phyloP scores from a whole-genome alignment of 2,329 filamentous ascomycete genomes.

The Xylariaceae sp. region DNA sequence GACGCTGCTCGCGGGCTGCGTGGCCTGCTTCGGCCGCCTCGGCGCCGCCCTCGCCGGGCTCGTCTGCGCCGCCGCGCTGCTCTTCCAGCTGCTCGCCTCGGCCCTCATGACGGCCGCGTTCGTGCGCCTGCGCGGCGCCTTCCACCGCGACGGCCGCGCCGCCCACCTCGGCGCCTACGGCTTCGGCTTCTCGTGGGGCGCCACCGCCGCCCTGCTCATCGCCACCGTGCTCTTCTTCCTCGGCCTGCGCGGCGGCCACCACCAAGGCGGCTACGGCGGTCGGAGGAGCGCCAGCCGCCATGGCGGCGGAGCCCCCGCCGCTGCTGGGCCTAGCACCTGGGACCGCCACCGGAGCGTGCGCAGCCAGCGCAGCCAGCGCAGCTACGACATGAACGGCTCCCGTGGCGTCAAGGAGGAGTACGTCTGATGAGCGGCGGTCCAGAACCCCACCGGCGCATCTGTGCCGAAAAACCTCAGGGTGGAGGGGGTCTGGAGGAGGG shows the following conservation, averaged over 20 bases:
- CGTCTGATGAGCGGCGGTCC: conserved; percentile 31
- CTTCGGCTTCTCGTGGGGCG: conserved; percentile 72
- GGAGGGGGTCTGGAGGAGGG: too few species aligned
- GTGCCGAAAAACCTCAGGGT: too few species aligned
- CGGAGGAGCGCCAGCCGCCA: conserved; percentile 18
- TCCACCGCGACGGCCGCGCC: conserved; percentile 45
- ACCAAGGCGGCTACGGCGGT: conserved; percentile 5
- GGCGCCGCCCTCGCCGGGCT: conserved; percentile 60
- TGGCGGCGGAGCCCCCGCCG: too few species aligned
- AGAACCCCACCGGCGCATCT: too few species aligned
- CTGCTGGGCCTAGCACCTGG: conserved; percentile 31
- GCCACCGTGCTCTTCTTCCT: conserved; percentile 61
- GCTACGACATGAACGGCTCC: conserved; percentile 48
- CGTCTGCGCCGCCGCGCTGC: conserved; percentile 50
- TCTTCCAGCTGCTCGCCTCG: conserved; percentile 61
- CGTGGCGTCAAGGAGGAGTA: conserved; percentile 66
- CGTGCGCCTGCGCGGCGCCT: conserved; percentile 61
- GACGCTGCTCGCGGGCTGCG: conserved; percentile 59
- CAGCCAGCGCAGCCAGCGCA: conserved; percentile 47
- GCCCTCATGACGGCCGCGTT: conserved; percentile 66
- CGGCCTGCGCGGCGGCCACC: conserved; percentile 45
- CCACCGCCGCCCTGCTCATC: conserved; percentile 58
- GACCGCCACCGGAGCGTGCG: conserved; percentile 43
- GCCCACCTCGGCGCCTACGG: conserved; percentile 60
- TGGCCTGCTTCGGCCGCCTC: conserved; percentile 64